Evolutionary conservation across 2,329 filamentous ascomycete genomes (phyloP).

Genomic region (Curvularia sp.): DNA sequence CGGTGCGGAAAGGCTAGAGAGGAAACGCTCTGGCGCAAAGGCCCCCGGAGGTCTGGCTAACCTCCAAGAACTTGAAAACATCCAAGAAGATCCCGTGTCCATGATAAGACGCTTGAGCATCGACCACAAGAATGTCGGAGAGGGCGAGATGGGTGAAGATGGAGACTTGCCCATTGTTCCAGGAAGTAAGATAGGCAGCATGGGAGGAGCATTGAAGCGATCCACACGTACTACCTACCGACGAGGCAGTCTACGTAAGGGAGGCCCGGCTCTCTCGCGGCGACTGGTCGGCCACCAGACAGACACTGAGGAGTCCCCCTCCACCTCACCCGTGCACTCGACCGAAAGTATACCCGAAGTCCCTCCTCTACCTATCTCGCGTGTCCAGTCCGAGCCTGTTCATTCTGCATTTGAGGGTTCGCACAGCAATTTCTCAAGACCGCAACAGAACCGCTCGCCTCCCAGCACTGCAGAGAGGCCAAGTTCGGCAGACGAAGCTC

Average conservation of each 20-base stretch:
- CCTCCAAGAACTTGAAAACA: conserved; percentile 73
- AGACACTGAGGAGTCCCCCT: conserved; percentile 61
- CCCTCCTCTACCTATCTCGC: conserved; percentile 57
- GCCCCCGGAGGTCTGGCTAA: conserved; percentile 61
- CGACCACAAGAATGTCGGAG: conserved; percentile 50
- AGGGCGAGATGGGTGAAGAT: conserved; percentile 39
- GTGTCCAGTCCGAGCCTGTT: conserved; percentile 74
- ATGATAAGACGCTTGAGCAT: conserved; percentile 74
- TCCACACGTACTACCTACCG: conserved; percentile 93
- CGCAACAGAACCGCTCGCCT: conserved; percentile 48
- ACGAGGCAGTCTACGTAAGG: conserved; percentile 83
- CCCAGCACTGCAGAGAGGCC: conserved; percentile 27
- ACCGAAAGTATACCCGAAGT: conserved; percentile 45
- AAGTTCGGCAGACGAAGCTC: conserved; percentile 36
- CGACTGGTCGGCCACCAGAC: conserved; percentile 66
- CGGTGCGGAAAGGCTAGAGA: conserved; percentile 79
- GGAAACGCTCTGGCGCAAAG: conserved; percentile 68
- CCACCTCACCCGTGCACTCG: conserved; percentile 57
- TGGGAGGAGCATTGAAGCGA: conserved; percentile 79
- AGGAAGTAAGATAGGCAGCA: conserved; percentile 72
- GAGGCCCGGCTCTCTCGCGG: conserved; percentile 77
- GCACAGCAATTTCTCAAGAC: conserved; percentile 66
- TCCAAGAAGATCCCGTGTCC: conserved; percentile 80
- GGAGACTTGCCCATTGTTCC: conserved; percentile 84
- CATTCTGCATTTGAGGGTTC: conserved; percentile 44